Evolutionary conservation across 805 yeast genomes (phyloP), one percentile per base, ranked within the genome.

Genomic region (Ogataea haglerorum): DNA sequence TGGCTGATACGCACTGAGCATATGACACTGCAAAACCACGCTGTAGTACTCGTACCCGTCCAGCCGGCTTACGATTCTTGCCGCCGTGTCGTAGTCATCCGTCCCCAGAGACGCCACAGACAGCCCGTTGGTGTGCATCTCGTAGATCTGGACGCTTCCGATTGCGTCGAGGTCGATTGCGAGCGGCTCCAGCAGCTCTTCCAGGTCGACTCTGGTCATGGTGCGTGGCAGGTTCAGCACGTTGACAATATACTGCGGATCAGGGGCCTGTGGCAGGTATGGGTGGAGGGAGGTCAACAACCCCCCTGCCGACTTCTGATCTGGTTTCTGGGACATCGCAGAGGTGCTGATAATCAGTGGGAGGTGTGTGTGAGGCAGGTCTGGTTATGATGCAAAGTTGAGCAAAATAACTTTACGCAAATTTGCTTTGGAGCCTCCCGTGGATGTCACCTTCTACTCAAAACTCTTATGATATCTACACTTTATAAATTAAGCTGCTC

Each of bases 31-130:
- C 21, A 51, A 30, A 1, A 36, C 34, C 38, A 33, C 23, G 7
- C 50, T 52, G n/a, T 50, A 34, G 33, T 47, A 51, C 16, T 30
- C 30, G 40, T 46, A 46, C 3, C 57, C 59, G 25, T 53, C 52
- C n/a, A 54, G 32, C 16, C 29, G 33, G 28, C 33, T 28, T 13
- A 48, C 42, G 8, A 54, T 36, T n/a, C 36, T 34, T 6, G 39
- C 27, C 9, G 49, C 34, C 16, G 30, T 8, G 2, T 30, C 26
- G 21, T 46, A 38, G 37, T 46, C 49, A 10, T 36, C 29, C 8
- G 52, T 25, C 6, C 30, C 38, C 17, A 50, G 38, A 6, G 48
- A 44, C 14, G 52, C 47, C 54, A 56, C 53, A 30, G 56, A 52
- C 12, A 46, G 27, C 7, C 45, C 47, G 34, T 42, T 51, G 22